A percentile compares a stretch with the other conserved stretches of the same genome.
These are phyloP conservation scores for Nadsonia fulvescens DNA, from an alignment of 805 yeast species.

Conservation along the genomic window DNA sequence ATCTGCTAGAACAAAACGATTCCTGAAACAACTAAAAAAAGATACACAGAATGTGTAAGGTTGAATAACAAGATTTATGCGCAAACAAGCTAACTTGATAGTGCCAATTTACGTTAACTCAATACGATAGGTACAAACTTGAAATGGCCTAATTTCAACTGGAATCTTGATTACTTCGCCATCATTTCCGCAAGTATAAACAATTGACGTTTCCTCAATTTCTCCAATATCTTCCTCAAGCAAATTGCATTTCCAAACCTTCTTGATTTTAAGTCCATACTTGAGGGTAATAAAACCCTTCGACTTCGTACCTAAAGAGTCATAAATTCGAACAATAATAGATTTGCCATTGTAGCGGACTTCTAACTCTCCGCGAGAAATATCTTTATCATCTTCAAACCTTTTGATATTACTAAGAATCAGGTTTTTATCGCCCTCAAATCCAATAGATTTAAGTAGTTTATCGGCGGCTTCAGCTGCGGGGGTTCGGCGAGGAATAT, in stretches of 20 bases:
- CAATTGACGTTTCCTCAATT: too few species aligned
- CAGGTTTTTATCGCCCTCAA: constrained; percentile 37
- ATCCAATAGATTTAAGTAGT: constrained; percentile 18
- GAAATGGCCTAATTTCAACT: constrained; percentile 8
- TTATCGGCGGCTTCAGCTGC: constrained; percentile 8
- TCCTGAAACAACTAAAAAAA: too few species aligned
- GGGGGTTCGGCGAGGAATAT: constrained; percentile 6
- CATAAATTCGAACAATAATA: constrained; percentile 62
- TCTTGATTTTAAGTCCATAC: too few species aligned
- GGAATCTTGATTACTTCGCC: too few species aligned
- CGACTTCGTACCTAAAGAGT: constrained; percentile 68
- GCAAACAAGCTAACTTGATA: too few species aligned
- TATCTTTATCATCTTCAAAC: constrained; percentile 60
- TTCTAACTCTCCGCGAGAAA: constrained; percentile 22
- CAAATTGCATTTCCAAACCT: constrained; percentile 27
- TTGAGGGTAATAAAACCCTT: constrained; percentile 31
- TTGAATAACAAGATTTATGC: too few species aligned
- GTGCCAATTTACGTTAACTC: constrained; percentile 4
- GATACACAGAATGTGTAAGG: too few species aligned
- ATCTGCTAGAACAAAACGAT: too few species aligned
- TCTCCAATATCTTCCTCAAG: constrained; percentile 13
- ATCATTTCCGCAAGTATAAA: too few species aligned
- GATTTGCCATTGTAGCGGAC: constrained; percentile 26
- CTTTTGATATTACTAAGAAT: constrained; percentile 67
- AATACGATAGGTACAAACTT: constrained; percentile 3